These are phyloP conservation scores for Boletus rufocinnamomeus DNA, from an alignment of 768 basidiomycete genomes.

Conservation along the genomic window DNA sequence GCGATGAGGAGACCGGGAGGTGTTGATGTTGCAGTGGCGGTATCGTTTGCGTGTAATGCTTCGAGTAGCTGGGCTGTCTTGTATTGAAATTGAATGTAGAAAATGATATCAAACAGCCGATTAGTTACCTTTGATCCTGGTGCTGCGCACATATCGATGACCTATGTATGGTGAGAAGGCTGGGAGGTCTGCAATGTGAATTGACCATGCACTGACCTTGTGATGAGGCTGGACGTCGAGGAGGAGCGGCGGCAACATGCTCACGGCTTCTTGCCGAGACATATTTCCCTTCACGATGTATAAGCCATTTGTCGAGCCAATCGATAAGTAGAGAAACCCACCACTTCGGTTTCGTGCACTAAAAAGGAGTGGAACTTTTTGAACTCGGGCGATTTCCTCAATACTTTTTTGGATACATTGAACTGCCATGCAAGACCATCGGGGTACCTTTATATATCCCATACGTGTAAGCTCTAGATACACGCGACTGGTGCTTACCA, in stretches of 20 bases:
- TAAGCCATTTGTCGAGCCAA: neutral
- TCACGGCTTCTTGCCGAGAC: slow-evolving; percentile 95
- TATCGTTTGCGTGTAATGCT: slow-evolving; percentile 83
- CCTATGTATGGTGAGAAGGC: slow-evolving; percentile 40
- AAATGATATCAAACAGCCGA: neutral
- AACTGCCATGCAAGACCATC: slow-evolving; percentile 96
- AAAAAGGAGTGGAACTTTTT: slow-evolving; percentile 95
- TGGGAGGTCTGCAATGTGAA: neutral
- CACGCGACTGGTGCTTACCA: slow-evolving; percentile 55
- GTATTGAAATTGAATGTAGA: neutral
- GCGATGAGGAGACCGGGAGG: slow-evolving; percentile 89
- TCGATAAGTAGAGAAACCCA: slow-evolving; percentile 45
- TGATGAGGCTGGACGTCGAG: slow-evolving; percentile 95
- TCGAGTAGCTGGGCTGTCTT: slow-evolving; percentile 96
- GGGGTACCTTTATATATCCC: slow-evolving; percentile 73
- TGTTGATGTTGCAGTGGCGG: slow-evolving; percentile 58
- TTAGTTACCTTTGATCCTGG: slow-evolving; percentile 86
- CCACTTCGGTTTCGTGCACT: slow-evolving; percentile 97
- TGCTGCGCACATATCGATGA: slow-evolving; percentile 98
- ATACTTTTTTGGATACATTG: slow-evolving; percentile 83
- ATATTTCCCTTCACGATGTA: slow-evolving; percentile 76
- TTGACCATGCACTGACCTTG: slow-evolving; percentile 44
- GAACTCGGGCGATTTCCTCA: slow-evolving; percentile 88
- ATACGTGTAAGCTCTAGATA: neutral
- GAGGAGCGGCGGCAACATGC: slow-evolving; percentile 97